Conservation (phyloP, 2,329 filamentous ascomycete genomes). For the Macroventuria anomochaeta region DNA sequence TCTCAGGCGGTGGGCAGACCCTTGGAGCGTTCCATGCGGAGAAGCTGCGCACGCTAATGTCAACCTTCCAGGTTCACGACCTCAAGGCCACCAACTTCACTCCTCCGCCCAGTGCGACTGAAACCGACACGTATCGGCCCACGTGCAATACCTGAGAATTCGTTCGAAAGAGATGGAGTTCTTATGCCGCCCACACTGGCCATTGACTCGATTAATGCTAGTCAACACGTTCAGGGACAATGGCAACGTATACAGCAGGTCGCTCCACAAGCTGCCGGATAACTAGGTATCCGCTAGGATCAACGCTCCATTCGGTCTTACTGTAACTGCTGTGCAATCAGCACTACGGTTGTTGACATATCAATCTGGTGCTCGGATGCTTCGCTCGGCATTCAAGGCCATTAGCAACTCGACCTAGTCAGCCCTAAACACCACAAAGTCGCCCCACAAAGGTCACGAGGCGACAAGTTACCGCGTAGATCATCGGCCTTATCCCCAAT, state of each 20-base stretch:
- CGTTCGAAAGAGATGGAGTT: slow-evolving; percentile 5
- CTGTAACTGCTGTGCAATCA: not conserved
- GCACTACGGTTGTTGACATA: not conserved
- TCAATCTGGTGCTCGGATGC: not conserved
- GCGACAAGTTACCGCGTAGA: not conserved
- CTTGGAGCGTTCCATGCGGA: not conserved
- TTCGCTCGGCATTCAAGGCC: not conserved
- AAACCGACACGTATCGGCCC: slow-evolving; percentile 18
- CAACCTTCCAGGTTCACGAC: not conserved
- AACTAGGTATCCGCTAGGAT: slow-evolving; percentile 1
- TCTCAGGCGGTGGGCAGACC: slow-evolving; percentile 6
- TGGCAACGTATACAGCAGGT: slow-evolving; percentile 9
- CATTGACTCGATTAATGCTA: slow-evolving; percentile 12
- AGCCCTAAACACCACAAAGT: not conserved
- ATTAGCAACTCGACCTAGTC: not conserved
- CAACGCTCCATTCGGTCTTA: not conserved
- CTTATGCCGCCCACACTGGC: not conserved
- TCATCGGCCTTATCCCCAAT: slow-evolving; percentile 1
- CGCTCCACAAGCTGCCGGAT: no score
- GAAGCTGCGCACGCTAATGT: slow-evolving; percentile 3
- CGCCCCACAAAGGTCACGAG: not conserved
- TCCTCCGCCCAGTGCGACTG: slow-evolving; percentile 7
- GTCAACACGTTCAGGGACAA: slow-evolving; percentile 3
- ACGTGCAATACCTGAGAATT: slow-evolving; percentile 16
- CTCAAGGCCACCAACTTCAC: not conserved